Percentiles rank a stretch among this genome's conserved stretches.
Evolutionary conservation across 1,139 yeast genomes (phyloP).

Genomic region (Scheffersomyces segobiensis): DNA sequence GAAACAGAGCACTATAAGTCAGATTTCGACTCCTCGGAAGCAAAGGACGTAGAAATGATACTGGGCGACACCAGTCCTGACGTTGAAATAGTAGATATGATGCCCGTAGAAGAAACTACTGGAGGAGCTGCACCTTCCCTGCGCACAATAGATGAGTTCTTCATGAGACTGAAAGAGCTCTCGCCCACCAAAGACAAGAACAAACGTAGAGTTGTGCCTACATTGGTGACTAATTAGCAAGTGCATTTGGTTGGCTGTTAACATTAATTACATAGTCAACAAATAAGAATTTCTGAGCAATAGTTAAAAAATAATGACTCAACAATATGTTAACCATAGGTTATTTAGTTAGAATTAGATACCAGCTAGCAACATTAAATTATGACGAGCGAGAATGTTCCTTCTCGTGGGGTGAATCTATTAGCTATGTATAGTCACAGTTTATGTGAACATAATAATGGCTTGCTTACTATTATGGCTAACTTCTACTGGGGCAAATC

Average conservation of each 20-base stretch:
- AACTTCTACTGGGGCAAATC: slow-evolving; percentile 5
- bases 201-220: background rate
- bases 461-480: background rate
- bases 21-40: background rate
- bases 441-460: background rate
- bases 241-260: background rate
- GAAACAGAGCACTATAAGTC: background rate
- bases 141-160: background rate
- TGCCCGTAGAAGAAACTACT: background rate
- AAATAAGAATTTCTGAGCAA: too few relatives aligned
- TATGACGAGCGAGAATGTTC: background rate
- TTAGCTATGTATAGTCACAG: background rate
- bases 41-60: background rate
- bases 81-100: background rate
- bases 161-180: background rate
- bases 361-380: background rate
- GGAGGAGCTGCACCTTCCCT: background rate
- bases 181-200: background rate
- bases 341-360: background rate
- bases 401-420: background rate
- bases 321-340: slow-evolving; percentile 4
- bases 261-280: background rate
- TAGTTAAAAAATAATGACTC: background rate
- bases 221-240: background rate
- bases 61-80: background rate